A percentile compares a stretch with the other conserved stretches of the same genome.
Evolutionary conservation across 805 yeast species (phyloP).

Genomic region (Candida nanaspora): DNA sequence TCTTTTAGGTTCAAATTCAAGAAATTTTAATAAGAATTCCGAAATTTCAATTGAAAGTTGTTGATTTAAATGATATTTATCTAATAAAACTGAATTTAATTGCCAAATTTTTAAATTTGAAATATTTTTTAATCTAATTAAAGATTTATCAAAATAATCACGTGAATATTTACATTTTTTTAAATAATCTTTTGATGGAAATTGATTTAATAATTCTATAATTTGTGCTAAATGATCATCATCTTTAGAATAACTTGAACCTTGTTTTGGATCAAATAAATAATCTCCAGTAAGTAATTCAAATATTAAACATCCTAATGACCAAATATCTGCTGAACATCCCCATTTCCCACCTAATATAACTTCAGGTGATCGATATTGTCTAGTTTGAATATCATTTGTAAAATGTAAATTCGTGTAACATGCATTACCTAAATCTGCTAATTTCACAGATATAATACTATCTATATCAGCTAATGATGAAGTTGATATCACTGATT

Average conservation of each 20-base stretch:
- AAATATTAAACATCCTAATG: conserved; percentile 49
- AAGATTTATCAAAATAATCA: conserved; percentile 32
- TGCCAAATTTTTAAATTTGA: conserved; percentile 45
- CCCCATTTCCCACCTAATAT: conserved; percentile 56
- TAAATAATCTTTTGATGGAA: conserved; percentile 33
- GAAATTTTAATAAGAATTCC: conserved; percentile 43
- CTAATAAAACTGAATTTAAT: conserved; percentile 39
- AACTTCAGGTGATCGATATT: conserved; percentile 60
- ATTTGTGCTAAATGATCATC: conserved; percentile 62
- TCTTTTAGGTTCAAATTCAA: conserved; percentile 38
- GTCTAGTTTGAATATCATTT: conserved; percentile 63
- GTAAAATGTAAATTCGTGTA: conserved; percentile 58
- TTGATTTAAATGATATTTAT: conserved; percentile 40
- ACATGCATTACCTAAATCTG: conserved; percentile 68
- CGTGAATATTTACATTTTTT: conserved; percentile 31
- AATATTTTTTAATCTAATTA: conserved; percentile 32
- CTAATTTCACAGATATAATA: conserved; percentile 44
- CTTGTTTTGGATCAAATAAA: conserved; percentile 52
- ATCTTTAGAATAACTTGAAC: conserved; percentile 39
- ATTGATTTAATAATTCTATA: conserved; percentile 38
- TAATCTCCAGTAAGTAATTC: conserved; percentile 58
- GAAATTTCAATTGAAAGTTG: conserved; percentile 31
- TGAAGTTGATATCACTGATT: conserved; percentile 10
- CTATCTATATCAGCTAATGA: conserved; percentile 22
- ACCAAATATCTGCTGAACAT: conserved; percentile 56